Evolutionary conservation across 345 rosid species (phyloP).

Genomic region (Citrus cavaleriei): DNA sequence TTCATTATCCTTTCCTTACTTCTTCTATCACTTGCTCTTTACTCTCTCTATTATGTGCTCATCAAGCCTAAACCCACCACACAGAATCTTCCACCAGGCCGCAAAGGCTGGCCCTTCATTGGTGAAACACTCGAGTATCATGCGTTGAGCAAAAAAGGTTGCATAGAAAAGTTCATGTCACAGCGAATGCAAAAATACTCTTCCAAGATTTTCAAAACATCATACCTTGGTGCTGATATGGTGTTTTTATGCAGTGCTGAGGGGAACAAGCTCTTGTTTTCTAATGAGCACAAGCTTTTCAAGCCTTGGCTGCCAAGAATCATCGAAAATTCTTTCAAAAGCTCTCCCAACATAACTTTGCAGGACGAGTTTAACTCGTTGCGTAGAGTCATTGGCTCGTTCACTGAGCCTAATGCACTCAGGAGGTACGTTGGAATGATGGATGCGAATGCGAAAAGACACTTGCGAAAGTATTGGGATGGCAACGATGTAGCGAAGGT

Average conservation of each 20-base stretch:
- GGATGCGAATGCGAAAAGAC: background rate
- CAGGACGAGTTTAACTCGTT: background rate
- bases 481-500: background rate
- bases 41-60: background rate
- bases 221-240: background rate
- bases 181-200: background rate
- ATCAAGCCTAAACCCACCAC: background rate
- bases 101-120: constrained; percentile 10
- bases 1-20: background rate
- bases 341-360: background rate
- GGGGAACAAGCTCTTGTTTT: constrained; percentile 16
- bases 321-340: background rate
- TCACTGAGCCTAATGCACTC: background rate
- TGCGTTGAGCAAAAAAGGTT: background rate
- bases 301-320: constrained; percentile 16
- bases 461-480: background rate
- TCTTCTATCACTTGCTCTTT: background rate
- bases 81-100: constrained; percentile 4
- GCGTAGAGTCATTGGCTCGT: background rate
- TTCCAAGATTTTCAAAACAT: background rate
- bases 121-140: constrained; percentile 9
- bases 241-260: constrained; percentile 15
- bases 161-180: background rate
- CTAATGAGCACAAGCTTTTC: background rate
- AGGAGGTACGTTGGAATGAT: background rate